Base-by-base conservation (phyloP, 2,329 filamentous ascomycete species). In the Fusarium torulosum region DNA sequence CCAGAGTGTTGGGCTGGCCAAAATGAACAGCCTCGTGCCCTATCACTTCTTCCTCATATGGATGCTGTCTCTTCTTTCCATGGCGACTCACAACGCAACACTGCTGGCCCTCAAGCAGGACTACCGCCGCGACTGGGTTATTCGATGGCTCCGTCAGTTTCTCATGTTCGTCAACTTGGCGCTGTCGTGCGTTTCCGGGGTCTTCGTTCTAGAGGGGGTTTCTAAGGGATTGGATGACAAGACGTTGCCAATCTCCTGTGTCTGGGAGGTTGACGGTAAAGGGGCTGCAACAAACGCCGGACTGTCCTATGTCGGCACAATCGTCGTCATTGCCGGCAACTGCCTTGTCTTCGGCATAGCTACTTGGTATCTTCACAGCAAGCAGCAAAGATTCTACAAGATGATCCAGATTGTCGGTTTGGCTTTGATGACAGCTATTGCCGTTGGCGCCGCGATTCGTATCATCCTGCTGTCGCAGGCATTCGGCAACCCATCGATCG, bases 31-130 rank as follows among this genome's bases (percentile, higher is more conserved):
- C 7, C 84, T 91, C 74, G 83, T 89, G 0, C 84, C 88, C 0
- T 91, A 91, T 74, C 89, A 91, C 77, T 90, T 91, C 79, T 91
- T 91, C 79, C 83, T 91, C 54, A 85, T 91, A 67, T 91, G 88
- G 89, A 88, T 90, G 79, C 79, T 91, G 3, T 87, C 86, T 0
- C 77, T 90, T 14, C 80, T 91, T 9, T 87, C 87, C 17, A 90
- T 87, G 66, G 86, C 87, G 1, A 90, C 89, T 4, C 89, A 91
- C 75, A 88, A 90, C 59, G 83, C 86, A 6, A 87, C 88, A 0
- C 79, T 91, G 17, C 81, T 91, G n/a, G 87, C 87, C 2, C 82
- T 91, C 33, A 86, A 88, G 3, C 85, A 86, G 72, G 88, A 91
- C 72, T 90, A 90, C 78, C 87, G 86, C 66, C 79, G 88, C 29